These are phyloP conservation scores for Vachellia collinsii DNA, from an alignment of 306 rosid species.

Conservation along the genomic window DNA sequence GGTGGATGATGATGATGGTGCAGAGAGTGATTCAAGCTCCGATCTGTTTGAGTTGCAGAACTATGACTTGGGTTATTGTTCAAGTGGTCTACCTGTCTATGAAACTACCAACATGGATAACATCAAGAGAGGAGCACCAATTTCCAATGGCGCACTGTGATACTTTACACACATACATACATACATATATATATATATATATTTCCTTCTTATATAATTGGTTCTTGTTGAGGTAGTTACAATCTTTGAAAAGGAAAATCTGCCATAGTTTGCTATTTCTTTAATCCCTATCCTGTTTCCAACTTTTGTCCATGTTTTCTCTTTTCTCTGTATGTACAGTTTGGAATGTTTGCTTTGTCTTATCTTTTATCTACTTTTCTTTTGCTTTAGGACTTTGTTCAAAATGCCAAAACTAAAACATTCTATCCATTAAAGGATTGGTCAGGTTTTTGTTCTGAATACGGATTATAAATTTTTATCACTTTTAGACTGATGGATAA, in stretches of 20 bases:
- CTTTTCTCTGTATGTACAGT: slow-evolving; percentile 49
- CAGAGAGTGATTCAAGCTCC: slow-evolving; percentile 94
- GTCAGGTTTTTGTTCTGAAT: slow-evolving; percentile 34
- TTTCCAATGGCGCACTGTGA: slow-evolving; percentile 65
- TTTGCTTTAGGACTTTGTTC: slow-evolving; percentile 42
- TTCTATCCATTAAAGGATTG: slow-evolving; percentile 34
- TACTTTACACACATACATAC: background rate
- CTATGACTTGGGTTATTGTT: slow-evolving; percentile 77
- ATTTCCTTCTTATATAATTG: slow-evolving; percentile 35
- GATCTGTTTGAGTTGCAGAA: slow-evolving; percentile 94
- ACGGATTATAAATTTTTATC: slow-evolving; percentile 30
- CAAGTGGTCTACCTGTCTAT: slow-evolving; percentile 89
- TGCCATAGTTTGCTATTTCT: slow-evolving; percentile 40
- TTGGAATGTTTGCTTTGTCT: slow-evolving; percentile 66
- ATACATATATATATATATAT: slow-evolving; percentile 9
- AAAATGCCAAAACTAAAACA: slow-evolving; percentile 38
- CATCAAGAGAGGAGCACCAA: slow-evolving; percentile 84
- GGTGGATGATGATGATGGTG: slow-evolving; percentile 67
- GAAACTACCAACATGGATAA: slow-evolving; percentile 93
- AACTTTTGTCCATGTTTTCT: slow-evolving; percentile 32
- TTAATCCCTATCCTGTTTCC: slow-evolving; percentile 36
- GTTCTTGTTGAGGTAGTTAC: slow-evolving; percentile 43
- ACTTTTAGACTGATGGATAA: slow-evolving; percentile 13
- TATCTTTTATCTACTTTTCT: slow-evolving; percentile 28
- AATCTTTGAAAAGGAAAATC: slow-evolving; percentile 49